Percentiles rank a stretch among this genome's conserved stretches.
phyloP scores from a whole-genome alignment of 352 stramenopile species.

The Globisporangium uncinulatum region DNA sequence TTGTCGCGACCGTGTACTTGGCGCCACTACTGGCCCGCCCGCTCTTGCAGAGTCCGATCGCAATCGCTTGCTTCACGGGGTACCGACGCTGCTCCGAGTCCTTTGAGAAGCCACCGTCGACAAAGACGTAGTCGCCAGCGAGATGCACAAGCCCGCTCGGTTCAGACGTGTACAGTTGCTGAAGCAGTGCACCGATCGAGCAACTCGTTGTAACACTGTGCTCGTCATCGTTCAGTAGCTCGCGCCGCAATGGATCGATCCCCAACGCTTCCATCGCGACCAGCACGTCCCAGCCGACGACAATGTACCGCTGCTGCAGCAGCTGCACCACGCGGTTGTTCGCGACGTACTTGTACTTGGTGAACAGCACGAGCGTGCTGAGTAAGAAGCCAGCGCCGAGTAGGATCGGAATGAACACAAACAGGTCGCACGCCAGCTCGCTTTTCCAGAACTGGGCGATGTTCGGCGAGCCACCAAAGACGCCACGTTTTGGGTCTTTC shows the following conservation, averaged over 20 bases:
- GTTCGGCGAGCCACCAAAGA: constrained; percentile 31
- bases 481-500: constrained; percentile 20
- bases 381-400: constrained; percentile 21
- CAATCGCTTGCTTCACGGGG: neutral
- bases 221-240: too few relatives aligned
- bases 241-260: constrained; percentile 27
- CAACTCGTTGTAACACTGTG: constrained; percentile 18
- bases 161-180: constrained; percentile 42
- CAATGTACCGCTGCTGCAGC: constrained; percentile 41
- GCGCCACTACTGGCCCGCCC: constrained; percentile 20
- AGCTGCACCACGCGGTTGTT: constrained; percentile 40
- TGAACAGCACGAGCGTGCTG: constrained; percentile 24
- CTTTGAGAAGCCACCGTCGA: neutral
- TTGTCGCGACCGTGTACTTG: neutral
- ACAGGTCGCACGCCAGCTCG: constrained; percentile 51
- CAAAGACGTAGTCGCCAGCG: constrained; percentile 24
- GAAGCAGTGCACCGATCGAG: constrained; percentile 29
- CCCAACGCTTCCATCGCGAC: constrained; percentile 29
- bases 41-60: neutral
- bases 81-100: neutral
- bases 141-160: constrained; percentile 38
- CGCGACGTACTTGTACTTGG: constrained; percentile 27
- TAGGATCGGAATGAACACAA: constrained; percentile 30
- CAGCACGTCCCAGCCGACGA: constrained; percentile 45
- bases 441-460: constrained; percentile 41